Conservation (phyloP, 257 asterid genomes). For the Primulina eburnea region DNA sequence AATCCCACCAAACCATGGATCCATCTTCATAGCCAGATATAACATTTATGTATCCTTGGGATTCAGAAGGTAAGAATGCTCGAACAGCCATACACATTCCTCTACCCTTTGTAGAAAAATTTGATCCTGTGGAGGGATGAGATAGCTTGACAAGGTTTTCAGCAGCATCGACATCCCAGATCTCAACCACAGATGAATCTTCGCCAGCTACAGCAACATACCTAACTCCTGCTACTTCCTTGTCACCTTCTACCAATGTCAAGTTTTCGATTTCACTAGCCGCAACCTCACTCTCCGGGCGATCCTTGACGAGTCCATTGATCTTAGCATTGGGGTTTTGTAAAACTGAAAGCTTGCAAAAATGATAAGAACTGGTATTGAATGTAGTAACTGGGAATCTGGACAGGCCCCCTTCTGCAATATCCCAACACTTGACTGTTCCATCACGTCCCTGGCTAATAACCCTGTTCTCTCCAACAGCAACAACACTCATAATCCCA, state of each 20-base stretch:
- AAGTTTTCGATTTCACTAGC: conserved; percentile 29
- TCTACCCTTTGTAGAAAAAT: conserved; percentile 39
- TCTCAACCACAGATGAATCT: conserved; percentile 69
- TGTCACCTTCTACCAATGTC: conserved; percentile 27
- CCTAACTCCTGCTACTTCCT: conserved; percentile 33
- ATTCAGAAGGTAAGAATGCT: conserved; percentile 55
- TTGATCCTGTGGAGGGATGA: conserved; percentile 33
- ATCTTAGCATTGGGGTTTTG: conserved; percentile 27
- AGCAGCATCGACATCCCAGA: conserved; percentile 72
- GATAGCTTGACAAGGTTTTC: conserved; percentile 49
- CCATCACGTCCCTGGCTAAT: conserved; percentile 96
- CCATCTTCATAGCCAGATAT: conserved; percentile 87
- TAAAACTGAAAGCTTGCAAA: conserved; percentile 79
- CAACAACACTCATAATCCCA: conserved; percentile 65
- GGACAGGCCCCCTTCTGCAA: conserved; percentile 69
- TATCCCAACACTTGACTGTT: conserved; percentile 74
- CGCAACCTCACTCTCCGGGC: conserved; percentile 28
- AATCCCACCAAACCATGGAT: conserved; percentile 88
- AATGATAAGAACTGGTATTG: conserved; percentile 75
- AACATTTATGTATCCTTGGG: conserved; percentile 52
- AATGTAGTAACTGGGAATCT: conserved; percentile 64
- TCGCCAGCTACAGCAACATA: conserved; percentile 72
- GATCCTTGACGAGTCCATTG: conserved; percentile 25
- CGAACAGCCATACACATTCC: conserved; percentile 91
- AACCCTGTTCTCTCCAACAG: conserved; percentile 56